Evolutionary conservation across 2,329 filamentous ascomycete genomes (phyloP), one percentile per base, ranked within the genome.

Genomic region (Huntiella bhutanensis): DNA sequence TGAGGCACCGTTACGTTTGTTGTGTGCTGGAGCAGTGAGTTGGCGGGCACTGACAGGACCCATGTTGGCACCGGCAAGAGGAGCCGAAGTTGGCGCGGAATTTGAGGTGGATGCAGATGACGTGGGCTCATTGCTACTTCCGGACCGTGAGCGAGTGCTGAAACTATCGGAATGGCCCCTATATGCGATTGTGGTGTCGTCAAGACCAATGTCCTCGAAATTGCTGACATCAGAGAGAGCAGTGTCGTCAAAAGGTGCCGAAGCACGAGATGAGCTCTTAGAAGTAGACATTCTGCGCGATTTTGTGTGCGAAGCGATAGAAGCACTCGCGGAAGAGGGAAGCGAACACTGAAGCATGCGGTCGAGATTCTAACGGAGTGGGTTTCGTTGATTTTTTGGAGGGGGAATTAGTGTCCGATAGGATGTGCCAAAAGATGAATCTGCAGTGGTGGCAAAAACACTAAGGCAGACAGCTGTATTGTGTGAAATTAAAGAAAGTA

Each of bases 201-300:
- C 80, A 28, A 96, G 74, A 10, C 82, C 84, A 58, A 95, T 94
- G 53, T 95, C 88, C 60, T 96, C 88, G 56, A 95, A 95, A 59
- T 95, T 78, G 52, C 76, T 77, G 49, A 80, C 73, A 57, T 93
- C 83, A 45, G 76, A 70, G 40, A 82, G 65, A 43, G 77, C 74
- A 56, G 79, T 76, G 54, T 83, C 82, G 55, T 85, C 80, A 55
- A 78, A 80, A 51, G 74, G 77, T 48, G 81, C 78, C 34, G 86
- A 93, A 54, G 80, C 80, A 56, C 88, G 82, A 43, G 85, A 93
- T 4, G 84, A 92, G 22, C 85, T 86, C 62, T 88, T 92, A 51
- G 84, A 92, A 54, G 67, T 63, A 42, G 81, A 84, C 64, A 93
- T 76, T 56, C 84, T 82, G 40, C 33, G 40, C 22, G 40, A 28